These are phyloP conservation scores for Plasmodium malariae DNA, from an alignment of 169 alveolate species.

Conservation along the genomic window DNA sequence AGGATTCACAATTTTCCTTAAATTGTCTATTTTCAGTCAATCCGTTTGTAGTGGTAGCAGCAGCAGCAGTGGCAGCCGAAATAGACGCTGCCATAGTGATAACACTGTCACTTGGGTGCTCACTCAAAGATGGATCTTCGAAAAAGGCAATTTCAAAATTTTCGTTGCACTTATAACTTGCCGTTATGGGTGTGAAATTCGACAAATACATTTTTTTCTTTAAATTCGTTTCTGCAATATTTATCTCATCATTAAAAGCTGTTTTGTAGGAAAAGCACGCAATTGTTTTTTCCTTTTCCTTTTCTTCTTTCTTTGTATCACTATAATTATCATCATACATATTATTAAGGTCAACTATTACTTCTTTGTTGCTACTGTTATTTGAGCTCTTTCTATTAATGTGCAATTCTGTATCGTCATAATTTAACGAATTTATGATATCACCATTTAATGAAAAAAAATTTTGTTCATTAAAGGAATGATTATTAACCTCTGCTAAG, in stretches of 20 bases:
- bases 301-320: not conserved
- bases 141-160: slow-evolving; percentile 16
- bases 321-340: not conserved
- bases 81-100: too few species aligned
- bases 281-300: slow-evolving; percentile 5
- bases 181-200: slow-evolving; percentile 25
- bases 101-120: not conserved
- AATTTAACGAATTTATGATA: not conserved
- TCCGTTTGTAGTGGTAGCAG: too few species aligned
- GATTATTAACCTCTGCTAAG: not conserved
- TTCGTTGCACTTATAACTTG: slow-evolving; percentile 12
- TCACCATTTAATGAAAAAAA: not conserved
- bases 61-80: too few species aligned
- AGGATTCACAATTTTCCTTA: not conserved
- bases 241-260: slow-evolving; percentile 26
- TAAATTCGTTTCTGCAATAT: slow-evolving; percentile 16
- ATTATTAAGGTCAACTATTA: not conserved
- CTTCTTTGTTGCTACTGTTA: not conserved
- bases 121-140: not conserved
- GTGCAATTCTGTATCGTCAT: not conserved
- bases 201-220: slow-evolving; percentile 5
- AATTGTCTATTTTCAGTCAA: not conserved
- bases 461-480: not conserved
- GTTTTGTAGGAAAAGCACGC: slow-evolving; percentile 14
- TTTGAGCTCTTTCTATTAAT: not conserved